Base-by-base conservation (phyloP, 2,329 filamentous ascomycete genomes). In the Thermothelomyces thermophilus region DNA sequence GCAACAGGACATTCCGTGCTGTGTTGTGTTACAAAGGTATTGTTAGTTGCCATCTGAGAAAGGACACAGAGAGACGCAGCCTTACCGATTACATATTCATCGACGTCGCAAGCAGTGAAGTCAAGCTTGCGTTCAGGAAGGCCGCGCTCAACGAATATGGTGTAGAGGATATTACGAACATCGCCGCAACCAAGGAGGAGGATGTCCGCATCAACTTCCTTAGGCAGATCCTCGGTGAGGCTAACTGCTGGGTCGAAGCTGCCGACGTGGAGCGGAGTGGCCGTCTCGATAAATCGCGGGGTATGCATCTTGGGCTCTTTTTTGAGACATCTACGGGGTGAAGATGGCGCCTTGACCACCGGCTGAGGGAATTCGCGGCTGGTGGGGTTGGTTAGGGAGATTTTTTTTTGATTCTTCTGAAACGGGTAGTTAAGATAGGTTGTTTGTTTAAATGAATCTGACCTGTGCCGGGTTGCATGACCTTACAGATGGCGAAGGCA, bases 161-260 rank as follows among this genome's bases (percentile, higher is more conserved):
- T 80, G 57, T 73, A 82, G 1, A 83, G 63, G 24, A 83, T 69
- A 53, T 77, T 76, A 11, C 77, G 71, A 37, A 74, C 64, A 63
- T 83, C 80, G 10, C 77, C 76, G 49, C 75, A 80, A 2, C 75
- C 77, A 3, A 83, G 67, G 1, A 76, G 67, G 14, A 84, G 67
- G 5, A 82, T 63, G 41, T 70, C 63, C 2, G 70, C 75, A 58
- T 75, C 65, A n/a, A 71, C 54, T 3, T 73, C 76, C 9, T 72
- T 72, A 0, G 77, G 74, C 2, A 80, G 55, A 30, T 67, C 63
- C 42, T 70, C 65, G 0, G 72, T 73, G 8, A 82, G 62, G 55
- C 68, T 74, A 7, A 71, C 65, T 5, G 79, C 76, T 3, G 77
- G 73, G 0, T 73, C 79, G 60, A 78, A 78, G 20, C 77, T 76